These are phyloP conservation scores for Oxyria digyna DNA, from an alignment of 148 eudicot genomes.

Conservation along the genomic window DNA sequence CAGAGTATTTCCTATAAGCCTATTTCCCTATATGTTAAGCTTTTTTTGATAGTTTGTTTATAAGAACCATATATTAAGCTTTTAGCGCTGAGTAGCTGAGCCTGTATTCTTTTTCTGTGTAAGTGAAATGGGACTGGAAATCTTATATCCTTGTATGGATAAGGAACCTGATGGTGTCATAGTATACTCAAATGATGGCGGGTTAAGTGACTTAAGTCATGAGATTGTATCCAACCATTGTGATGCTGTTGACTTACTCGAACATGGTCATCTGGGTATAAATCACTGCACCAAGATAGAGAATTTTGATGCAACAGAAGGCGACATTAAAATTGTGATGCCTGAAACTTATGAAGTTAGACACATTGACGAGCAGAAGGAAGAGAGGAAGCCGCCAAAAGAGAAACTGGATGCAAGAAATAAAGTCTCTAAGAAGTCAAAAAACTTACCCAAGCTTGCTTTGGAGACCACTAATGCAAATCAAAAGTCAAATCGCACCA, in stretches of 20 bases:
- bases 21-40: too few relatives aligned
- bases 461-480: conserved; percentile 29
- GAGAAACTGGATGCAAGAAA: conserved; percentile 20
- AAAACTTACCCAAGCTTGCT: conserved; percentile 24
- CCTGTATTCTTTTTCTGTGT: conserved; percentile 9
- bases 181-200: conserved; percentile 20
- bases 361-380: conserved; percentile 17
- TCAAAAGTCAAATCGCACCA: conserved; percentile 47
- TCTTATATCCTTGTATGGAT: conserved; percentile 41
- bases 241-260: conserved; percentile 19
- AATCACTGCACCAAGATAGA: conserved; percentile 19
- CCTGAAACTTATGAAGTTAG: conserved; percentile 25
- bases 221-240: conserved; percentile 16
- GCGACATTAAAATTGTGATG: conserved; percentile 24
- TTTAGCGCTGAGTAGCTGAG: background rate
- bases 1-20: background rate
- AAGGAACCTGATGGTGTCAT: conserved; percentile 48
- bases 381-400: conserved; percentile 6
- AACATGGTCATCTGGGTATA: conserved; percentile 17
- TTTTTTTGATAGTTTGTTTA: too few relatives aligned
- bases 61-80: background rate
- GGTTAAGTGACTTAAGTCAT: conserved; percentile 22
- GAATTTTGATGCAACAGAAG: conserved; percentile 44
- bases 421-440: conserved; percentile 27
- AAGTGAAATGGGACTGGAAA: conserved; percentile 56